Base-by-base conservation (phyloP, 2,329 filamentous ascomycete species). In the Penicillium freii region DNA sequence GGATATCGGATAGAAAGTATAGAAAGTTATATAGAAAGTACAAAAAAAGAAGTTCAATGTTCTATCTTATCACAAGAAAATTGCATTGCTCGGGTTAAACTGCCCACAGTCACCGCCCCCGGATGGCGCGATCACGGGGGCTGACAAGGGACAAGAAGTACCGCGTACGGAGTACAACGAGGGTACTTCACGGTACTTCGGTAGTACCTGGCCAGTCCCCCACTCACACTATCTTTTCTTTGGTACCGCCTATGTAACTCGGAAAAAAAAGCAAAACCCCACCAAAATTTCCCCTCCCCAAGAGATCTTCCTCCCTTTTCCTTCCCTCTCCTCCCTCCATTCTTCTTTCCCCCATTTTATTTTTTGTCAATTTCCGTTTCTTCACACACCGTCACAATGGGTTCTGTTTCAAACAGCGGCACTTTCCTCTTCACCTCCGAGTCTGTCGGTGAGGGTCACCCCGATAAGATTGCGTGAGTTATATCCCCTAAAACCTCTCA, bases 401-500 rank as follows among this genome's bases (percentile, higher is more conserved):
- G 78, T 75, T 84, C 82, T 77, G 76, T 82, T 65, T 73, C 75
- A 67, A 78, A 74, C 71, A 78, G 78, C 34, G 88, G 87, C 64
- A 90, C 86, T 69, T 93, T 93, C 82, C 85, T 93, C 67, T 93
- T 93, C 85, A 94, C 90, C 72, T 94, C 90, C 78, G 90, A 94
- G 80, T 92, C 90, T 57, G 90, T 93, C 73, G 90, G 90, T 76
- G 90, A 93, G 81, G 90, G 90, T 68, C 92, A 96, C 82, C 91
- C 92, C 72, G 92, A 96, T 80, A 96, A 96, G 89, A 96, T 96
- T 76, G 91, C 90, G 83, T 86, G 74, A 65, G 80, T 76, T 54
- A 43, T 31, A 40, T 33, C 55, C 47, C 58, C 45, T 50, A 9
- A 36, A 36, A 52, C 29, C 44, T 54, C 38, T 51, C 50, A 19